A percentile compares a stretch with the other conserved stretches of the same genome.
These are phyloP conservation scores for Ophiostoma montium DNA, from an alignment of 2,329 filamentous ascomycete genomes.

Conservation along the genomic window DNA sequence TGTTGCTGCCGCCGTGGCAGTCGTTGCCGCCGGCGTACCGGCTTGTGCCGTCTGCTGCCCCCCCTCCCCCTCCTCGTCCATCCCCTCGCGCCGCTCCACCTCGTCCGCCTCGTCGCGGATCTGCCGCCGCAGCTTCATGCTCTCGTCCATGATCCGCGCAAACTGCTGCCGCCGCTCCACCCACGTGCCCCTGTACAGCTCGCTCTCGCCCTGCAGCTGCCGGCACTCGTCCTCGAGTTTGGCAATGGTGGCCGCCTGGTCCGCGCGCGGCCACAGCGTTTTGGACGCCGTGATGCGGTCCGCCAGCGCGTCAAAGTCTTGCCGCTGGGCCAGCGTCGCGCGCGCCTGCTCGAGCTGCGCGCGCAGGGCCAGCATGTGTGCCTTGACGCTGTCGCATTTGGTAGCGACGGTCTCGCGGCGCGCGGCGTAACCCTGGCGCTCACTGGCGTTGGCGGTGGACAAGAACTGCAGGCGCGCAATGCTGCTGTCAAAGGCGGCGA, in stretches of 20 bases:
- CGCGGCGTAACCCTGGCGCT: conserved; percentile 68
- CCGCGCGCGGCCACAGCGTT: conserved; percentile 67
- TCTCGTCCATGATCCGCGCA: conserved; percentile 76
- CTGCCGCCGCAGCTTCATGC: conserved; percentile 67
- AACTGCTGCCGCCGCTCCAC: conserved; percentile 75
- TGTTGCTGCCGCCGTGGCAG: background rate
- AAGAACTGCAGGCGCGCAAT: conserved; percentile 83
- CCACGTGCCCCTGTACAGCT: conserved; percentile 72
- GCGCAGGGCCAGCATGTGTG: conserved; percentile 56
- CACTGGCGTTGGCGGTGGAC: conserved; percentile 64
- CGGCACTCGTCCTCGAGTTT: conserved; percentile 82
- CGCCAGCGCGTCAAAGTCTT: conserved; percentile 76
- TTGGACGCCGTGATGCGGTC: conserved; percentile 75
- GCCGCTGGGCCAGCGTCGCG: conserved; percentile 60
- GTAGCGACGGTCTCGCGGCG: conserved; percentile 68
- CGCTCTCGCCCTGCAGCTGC: conserved; percentile 72
- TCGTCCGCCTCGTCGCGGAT: conserved; percentile 95
- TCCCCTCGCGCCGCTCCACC: conserved; percentile 73
- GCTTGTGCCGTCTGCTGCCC: conserved; percentile 15
- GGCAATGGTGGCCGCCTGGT: conserved; percentile 61
- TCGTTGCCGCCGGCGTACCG: background rate
- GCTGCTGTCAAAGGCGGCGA: conserved; percentile 73
- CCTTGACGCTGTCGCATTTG: conserved; percentile 63
- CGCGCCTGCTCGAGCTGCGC: conserved; percentile 65
- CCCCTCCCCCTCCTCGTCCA: conserved; percentile 56